phyloP scores from a whole-genome alignment of 208 protist species.

The Wallacemonas sp. region DNA sequence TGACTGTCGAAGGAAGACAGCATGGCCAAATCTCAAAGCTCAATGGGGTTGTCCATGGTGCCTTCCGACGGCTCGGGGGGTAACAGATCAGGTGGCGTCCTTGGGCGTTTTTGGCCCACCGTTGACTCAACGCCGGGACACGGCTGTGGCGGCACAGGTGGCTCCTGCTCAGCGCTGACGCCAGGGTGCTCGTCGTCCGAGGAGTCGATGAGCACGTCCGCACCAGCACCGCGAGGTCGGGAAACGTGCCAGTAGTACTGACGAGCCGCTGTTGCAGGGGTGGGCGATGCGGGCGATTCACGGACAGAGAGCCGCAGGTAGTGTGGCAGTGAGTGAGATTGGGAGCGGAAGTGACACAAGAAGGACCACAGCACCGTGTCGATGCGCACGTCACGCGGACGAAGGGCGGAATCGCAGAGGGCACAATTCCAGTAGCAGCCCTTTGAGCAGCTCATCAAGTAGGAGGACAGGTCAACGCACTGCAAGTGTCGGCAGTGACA shows the following conservation, averaged over 20 bases:
- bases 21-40: constrained; percentile 58
- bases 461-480: constrained; percentile 71
- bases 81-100: neutral
- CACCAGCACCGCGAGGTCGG: constrained; percentile 11
- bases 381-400: constrained; percentile 42
- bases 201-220: constrained; percentile 26
- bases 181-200: constrained; percentile 25
- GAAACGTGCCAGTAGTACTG: constrained; percentile 38
- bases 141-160: neutral
- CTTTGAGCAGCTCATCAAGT: constrained; percentile 60
- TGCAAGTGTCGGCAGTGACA: constrained; percentile 64
- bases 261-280: neutral
- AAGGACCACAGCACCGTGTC: constrained; percentile 75
- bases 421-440: constrained; percentile 87
- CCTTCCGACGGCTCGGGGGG: constrained; percentile 1
- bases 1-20: no score
- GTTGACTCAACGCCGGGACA: no score
- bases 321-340: constrained; percentile 6
- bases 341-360: constrained; percentile 15
- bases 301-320: constrained; percentile 36
- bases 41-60: constrained; percentile 67
- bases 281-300: neutral
- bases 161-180: neutral
- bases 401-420: constrained; percentile 68
- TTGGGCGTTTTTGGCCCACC: constrained; percentile 1